These are phyloP conservation scores for Antarctomyces pellizariae DNA, from an alignment of 495 filamentous ascomycete species.

Conservation along the genomic window DNA sequence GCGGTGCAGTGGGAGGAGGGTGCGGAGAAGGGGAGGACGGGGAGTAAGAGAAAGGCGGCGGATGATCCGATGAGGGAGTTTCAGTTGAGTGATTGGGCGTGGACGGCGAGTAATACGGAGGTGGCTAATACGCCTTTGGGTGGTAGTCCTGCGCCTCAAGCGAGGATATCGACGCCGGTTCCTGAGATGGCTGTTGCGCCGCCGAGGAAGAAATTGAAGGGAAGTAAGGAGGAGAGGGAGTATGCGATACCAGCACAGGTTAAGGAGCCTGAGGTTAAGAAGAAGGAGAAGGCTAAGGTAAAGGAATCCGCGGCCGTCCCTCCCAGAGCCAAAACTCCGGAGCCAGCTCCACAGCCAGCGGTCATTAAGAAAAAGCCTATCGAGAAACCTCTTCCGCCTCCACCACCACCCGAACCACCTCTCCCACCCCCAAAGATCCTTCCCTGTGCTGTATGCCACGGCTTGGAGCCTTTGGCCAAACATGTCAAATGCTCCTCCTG, in stretches of 20 bases:
- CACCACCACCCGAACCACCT: too few species aligned
- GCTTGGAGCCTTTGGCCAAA: too few species aligned
- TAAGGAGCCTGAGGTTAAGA: constrained; percentile 13
- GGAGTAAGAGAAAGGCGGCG: constrained; percentile 71
- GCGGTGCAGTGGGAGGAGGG: constrained; percentile 87
- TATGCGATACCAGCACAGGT: constrained; percentile 13
- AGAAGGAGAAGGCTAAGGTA: constrained; percentile 10
- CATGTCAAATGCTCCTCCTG: too few species aligned
- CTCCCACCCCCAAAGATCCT: too few species aligned
- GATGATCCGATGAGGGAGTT: constrained; percentile 80
- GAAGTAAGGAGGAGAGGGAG: too few species aligned
- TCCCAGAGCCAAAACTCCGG: too few species aligned
- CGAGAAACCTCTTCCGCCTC: too few species aligned
- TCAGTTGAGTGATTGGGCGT: constrained; percentile 15
- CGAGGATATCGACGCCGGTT: constrained; percentile 1
- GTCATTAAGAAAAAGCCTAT: too few species aligned
- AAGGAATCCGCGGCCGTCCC: too few species aligned
- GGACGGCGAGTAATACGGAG: constrained; percentile 10
- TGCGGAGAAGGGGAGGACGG: constrained; percentile 85
- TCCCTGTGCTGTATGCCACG: too few species aligned
- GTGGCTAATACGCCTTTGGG: constrained; percentile 3
- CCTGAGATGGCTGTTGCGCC: constrained; percentile 13
- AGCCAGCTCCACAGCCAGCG: too few species aligned
- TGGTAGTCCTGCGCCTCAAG: constrained; percentile 9
- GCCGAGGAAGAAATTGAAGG: constrained; percentile 32